These are phyloP conservation scores for Raphanus hybrid DNA, from an alignment of 441 rosid species.

Conservation along the genomic window DNA sequence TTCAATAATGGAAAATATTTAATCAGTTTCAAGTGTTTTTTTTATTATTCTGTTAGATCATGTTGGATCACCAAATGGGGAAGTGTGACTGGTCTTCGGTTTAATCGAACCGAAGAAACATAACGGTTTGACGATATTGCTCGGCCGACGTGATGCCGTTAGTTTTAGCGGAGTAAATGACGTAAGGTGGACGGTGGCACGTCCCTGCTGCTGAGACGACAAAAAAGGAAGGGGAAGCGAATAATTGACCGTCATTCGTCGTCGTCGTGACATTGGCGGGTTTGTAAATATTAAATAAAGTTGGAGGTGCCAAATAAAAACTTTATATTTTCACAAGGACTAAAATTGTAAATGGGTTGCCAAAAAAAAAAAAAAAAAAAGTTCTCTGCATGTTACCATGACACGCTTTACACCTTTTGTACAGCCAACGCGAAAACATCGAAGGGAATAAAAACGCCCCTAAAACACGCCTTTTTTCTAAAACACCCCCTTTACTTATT, in stretches of 20 bases:
- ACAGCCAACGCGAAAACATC: slow-evolving; percentile 9
- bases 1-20: not conserved
- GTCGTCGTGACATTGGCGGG: slow-evolving; percentile 24
- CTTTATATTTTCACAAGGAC: not conserved
- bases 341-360: not conserved
- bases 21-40: not conserved
- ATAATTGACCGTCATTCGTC: not conserved
- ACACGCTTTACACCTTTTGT: slow-evolving; percentile 8
- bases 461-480: not conserved
- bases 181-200: slow-evolving; percentile 31
- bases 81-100: slow-evolving; percentile 2
- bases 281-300: not conserved
- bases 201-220: slow-evolving; percentile 15
- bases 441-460: slow-evolving; percentile 11
- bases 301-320: not conserved
- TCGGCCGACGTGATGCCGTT: slow-evolving; percentile 27
- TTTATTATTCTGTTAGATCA: not conserved
- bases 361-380: not conserved
- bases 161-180: slow-evolving; percentile 47
- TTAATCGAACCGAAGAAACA: slow-evolving; percentile 4
- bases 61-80: not conserved
- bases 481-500: not conserved
- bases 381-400: not conserved
- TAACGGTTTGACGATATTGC: slow-evolving; percentile 10
- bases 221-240: slow-evolving; percentile 1